A percentile compares a stretch with the other conserved stretches of the same genome.
Evolutionary conservation across 345 rosid genomes (phyloP).

Genomic region (Aquilaria malaccensis): DNA sequence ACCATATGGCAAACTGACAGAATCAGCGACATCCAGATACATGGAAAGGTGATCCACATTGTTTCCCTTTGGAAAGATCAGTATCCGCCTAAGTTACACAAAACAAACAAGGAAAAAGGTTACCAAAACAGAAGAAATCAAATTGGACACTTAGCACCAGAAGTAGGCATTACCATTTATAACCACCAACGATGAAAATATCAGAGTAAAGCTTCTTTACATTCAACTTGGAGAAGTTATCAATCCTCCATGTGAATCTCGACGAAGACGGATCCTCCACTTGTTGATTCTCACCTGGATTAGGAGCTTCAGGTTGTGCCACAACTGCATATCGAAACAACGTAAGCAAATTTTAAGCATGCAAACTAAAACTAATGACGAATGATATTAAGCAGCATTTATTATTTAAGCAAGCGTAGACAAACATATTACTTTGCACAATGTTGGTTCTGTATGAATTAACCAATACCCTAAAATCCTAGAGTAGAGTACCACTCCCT

Average conservation of each 20-base stretch:
- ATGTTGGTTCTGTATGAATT: too few species aligned
- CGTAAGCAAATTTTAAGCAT: background rate
- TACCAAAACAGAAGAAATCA: background rate
- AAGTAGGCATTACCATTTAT: conserved; percentile 53
- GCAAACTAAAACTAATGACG: background rate
- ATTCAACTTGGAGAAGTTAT: conserved; percentile 67
- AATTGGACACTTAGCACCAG: conserved; percentile 9
- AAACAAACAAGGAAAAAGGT: conserved; percentile 15
- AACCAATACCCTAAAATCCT: too few species aligned
- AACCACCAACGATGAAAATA: conserved; percentile 68
- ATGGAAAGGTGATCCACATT: conserved; percentile 88
- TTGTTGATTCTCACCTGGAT: conserved; percentile 59
- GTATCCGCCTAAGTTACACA: conserved; percentile 61
- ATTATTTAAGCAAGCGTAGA: too few species aligned
- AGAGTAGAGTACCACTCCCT: too few species aligned
- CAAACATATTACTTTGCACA: too few species aligned
- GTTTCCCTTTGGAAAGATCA: conserved; percentile 85
- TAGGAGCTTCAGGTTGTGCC: conserved; percentile 47
- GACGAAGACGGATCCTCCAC: conserved; percentile 77
- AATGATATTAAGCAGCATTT: background rate
- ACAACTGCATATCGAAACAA: conserved; percentile 20
- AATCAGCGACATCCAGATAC: conserved; percentile 96
- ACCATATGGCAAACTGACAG: conserved; percentile 68
- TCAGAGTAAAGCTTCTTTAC: conserved; percentile 77
- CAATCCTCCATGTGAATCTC: conserved; percentile 80